Base-by-base conservation (phyloP, 352 stramenopile species). In the Pythium insidiosum region DNA sequence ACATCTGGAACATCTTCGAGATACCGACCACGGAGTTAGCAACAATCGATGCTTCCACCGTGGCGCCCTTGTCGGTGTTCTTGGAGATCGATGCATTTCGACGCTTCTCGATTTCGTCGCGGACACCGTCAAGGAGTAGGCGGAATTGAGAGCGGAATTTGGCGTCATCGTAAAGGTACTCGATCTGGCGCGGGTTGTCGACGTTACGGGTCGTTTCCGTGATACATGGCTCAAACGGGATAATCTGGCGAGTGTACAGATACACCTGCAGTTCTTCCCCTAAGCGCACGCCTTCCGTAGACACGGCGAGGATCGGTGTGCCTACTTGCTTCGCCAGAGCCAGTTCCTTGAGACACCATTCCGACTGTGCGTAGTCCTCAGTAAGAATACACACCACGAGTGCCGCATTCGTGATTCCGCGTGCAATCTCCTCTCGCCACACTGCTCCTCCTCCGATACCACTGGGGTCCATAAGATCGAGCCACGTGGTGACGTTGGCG, bases 261-360 rank as follows among this genome's bases (percentile, higher is more conserved):
- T 89, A 89, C 58, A 92, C 79, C 33, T 92, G 79, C 4, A 92
- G 45, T 16, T 86, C 72, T 21, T 91, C 79, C 3, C 62, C 61
- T 42, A 92, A 83, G 33, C 50, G 59, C 2, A 86, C 70, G 21
- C 63, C 56, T 25, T 92, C 79, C 0, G 72, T 74, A 0, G 79
- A 92, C 2, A 92, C 62, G 11, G 76, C 79, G 7, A 92, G 41
- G 37, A 89, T 87, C 1, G 77, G 77, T 12, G 73, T 92, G 2
- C 75, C 75, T 0, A 84, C 71, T 57, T 92, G 77, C 39, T 92
- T 92, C 1, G 80, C 80, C 7, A 88, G 54, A 13, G 80, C 77
- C 15, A 92, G 43, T 38, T 92, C 77, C 38, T 92, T 92, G n/a
- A 90, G 37, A 39, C 80, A 92, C 80, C 77, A 90, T 31, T 92